A percentile compares a stretch with the other conserved stretches of the same genome.
phyloP scores from a whole-genome alignment of 2,329 filamentous ascomycete genomes.

The Xylaria arbuscula region DNA sequence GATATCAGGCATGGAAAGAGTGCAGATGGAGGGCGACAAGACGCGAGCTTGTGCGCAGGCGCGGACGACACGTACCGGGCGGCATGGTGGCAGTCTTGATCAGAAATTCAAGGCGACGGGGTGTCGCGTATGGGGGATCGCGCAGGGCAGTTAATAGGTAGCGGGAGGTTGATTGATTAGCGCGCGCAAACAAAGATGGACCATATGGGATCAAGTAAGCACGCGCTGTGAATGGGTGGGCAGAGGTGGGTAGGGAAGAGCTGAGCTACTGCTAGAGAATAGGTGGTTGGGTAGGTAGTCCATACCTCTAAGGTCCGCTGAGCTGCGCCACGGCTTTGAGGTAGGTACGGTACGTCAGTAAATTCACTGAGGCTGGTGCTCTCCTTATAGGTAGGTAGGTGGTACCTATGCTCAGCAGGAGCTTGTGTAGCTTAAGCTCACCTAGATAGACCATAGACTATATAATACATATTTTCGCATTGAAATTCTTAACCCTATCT shows the following conservation, averaged over 20 bases:
- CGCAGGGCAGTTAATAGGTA: neutral
- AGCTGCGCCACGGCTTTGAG: no score
- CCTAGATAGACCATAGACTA: no score
- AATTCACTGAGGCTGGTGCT: no score
- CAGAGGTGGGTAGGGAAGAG: neutral
- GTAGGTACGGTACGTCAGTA: no score
- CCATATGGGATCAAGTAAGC: neutral
- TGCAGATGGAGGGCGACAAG: neutral
- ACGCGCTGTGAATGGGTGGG: neutral
- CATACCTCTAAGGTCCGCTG: no score
- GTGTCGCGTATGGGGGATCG: slow-evolving; percentile 23
- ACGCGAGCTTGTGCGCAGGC: slow-evolving; percentile 5
- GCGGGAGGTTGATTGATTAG: neutral
- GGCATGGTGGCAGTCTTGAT: slow-evolving; percentile 34
- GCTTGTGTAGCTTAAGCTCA: no score
- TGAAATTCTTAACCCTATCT: no score
- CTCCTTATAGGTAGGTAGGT: no score
- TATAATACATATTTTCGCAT: no score
- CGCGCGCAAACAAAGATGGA: slow-evolving; percentile 5
- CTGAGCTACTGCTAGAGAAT: no score
- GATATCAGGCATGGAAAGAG: neutral
- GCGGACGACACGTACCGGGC: slow-evolving; percentile 36
- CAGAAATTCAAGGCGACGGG: slow-evolving; percentile 3
- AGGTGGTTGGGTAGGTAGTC: no score
- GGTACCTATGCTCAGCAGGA: no score